Base-by-base conservation (phyloP, 495 filamentous ascomycete species). In the Rhizodiscina lignyota region DNA sequence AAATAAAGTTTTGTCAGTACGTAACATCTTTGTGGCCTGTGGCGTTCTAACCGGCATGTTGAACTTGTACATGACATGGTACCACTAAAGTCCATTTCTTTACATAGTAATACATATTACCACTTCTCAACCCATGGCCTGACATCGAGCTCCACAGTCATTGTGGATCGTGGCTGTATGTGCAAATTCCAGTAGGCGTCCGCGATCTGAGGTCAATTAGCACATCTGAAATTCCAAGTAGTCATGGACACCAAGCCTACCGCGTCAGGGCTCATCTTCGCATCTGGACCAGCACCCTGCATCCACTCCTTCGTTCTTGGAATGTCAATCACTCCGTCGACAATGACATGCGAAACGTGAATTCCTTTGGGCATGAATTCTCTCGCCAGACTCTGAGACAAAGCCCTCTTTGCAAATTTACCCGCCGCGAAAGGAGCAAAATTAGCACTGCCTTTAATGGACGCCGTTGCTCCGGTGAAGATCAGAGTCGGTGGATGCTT, bases 321-420 rank as follows among this genome's bases (percentile, higher is more conserved):
- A 31, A 79, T 82, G 57, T 92, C 82, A 59, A 94, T 94, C 12
- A 86, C 69, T 2, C 83, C 84, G 51, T 94, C 85, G 37, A 94
- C 73, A 37, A 93, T 72, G 4, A 74, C 70, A 58, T 94, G 86
- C 4, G 75, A 68, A 3, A 96, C 78, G 56, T 96, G 87, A 5
- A 96, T 69, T 2, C 87, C 86, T 51, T 84, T 66, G 0, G 87
- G 86, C 0, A 79, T 82, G 51, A 91, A 96, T 54, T 96, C 87
- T 37, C 77, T 67, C 0, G 84, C 85, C 20, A 96, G 64, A 21
- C 66, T 72, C 60, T 91, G 84, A 1, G 68, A 63, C 34, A 92
- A 56, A 1, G 81, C 86, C 19, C 87, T 68, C 26, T 77, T 55
- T 2, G 83, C 85, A 51, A 81, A 91, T 54, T 91, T 94, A 30